phyloP scores from a whole-genome alignment of 1,284 basidiomycete species.

The Sanghuangporus sanghuang region DNA sequence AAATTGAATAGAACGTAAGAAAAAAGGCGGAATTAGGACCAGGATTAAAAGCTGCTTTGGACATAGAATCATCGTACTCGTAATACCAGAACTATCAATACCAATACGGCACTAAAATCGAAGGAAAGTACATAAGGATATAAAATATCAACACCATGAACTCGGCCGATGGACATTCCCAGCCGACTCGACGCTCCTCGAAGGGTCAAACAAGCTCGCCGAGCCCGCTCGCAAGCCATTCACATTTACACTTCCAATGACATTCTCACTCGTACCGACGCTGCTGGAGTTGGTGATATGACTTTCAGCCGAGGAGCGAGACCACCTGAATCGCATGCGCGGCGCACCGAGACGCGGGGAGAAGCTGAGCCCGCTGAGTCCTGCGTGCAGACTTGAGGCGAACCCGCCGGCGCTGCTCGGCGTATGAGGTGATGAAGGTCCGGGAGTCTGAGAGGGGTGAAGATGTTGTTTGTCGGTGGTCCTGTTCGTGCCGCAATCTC shows the following conservation, averaged over 20 bases:
- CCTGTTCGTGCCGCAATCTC: background rate
- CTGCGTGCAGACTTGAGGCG: too few relatives aligned
- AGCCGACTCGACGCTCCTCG: conserved; percentile 2
- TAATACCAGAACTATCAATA: background rate
- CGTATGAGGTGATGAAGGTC: background rate
- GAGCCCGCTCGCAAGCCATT: background rate
- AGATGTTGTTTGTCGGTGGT: background rate
- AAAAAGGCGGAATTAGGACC: background rate
- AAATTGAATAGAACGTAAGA: background rate
- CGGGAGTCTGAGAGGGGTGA: background rate
- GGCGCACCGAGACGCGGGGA: background rate
- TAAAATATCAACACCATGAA: conserved; percentile 11
- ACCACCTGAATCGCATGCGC: conserved; percentile 6
- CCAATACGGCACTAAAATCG: too few relatives aligned
- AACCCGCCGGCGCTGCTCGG: background rate
- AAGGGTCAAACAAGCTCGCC: conserved; percentile 11
- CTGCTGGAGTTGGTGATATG: background rate
- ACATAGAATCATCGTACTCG: too few relatives aligned
- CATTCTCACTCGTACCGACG: background rate
- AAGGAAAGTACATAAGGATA: too few relatives aligned
- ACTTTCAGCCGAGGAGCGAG: background rate
- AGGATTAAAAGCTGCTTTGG: background rate
- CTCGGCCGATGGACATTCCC: conserved; percentile 7
- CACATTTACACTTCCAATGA: too few relatives aligned
- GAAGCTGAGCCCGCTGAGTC: background rate